Conservation (phyloP, 2,329 filamentous ascomycete species). For the Neospermospora avenae region DNA sequence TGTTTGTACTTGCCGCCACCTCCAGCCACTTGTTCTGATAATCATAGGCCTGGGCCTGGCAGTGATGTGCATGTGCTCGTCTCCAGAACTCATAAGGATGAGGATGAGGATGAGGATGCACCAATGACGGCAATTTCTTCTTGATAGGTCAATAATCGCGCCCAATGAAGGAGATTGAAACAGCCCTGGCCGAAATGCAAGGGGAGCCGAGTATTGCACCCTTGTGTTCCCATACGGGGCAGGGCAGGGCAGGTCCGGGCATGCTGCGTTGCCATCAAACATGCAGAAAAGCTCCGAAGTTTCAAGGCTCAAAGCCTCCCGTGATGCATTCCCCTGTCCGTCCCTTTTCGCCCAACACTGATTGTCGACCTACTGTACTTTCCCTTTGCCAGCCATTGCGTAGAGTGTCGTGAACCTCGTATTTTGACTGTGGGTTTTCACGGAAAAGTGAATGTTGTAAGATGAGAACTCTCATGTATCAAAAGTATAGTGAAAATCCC, state of each 20-base stretch:
- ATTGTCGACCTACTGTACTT: too few relatives aligned
- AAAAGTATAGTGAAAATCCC: too few relatives aligned
- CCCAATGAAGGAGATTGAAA: slow-evolving; percentile 10
- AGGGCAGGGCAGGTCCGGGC: too few relatives aligned
- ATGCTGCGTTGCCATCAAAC: slow-evolving; percentile 4
- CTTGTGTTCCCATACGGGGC: slow-evolving; percentile 1
- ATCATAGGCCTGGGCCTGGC: too few relatives aligned
- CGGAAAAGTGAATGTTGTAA: too few relatives aligned
- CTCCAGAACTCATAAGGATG: slow-evolving; percentile 22
- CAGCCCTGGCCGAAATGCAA: slow-evolving; percentile 13
- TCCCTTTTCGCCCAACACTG: background rate
- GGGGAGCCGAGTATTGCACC: slow-evolving; percentile 17
- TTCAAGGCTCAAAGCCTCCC: slow-evolving; percentile 6
- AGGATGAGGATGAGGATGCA: background rate
- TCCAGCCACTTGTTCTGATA: too few relatives aligned
- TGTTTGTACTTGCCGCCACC: too few relatives aligned
- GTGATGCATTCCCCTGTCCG: background rate
- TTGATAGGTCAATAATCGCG: background rate
- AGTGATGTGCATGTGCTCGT: slow-evolving; percentile 25
- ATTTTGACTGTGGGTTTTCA: background rate
- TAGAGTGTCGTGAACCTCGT: background rate
- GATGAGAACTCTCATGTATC: too few relatives aligned
- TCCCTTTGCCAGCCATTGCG: background rate
- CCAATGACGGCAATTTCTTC: background rate
- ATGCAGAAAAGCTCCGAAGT: slow-evolving; percentile 16